These are phyloP conservation scores for Monosporozyma yasuniensis DNA, from an alignment of 805 yeast genomes.

Conservation along the genomic window DNA sequence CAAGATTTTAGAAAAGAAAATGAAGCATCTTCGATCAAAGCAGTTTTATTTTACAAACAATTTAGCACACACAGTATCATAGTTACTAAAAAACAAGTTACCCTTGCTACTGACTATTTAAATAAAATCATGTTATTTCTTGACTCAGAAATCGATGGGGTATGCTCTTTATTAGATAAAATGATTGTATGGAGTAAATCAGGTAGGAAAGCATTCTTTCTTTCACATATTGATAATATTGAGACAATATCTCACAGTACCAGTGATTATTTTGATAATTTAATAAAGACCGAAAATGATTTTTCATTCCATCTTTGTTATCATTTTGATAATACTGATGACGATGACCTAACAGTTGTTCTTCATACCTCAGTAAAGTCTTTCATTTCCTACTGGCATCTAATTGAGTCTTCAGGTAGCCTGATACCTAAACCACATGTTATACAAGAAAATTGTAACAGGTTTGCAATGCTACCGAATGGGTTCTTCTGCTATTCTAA, in stretches of 20 bases:
- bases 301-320: not conserved
- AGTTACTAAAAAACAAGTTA: not conserved
- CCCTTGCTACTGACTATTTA: not conserved
- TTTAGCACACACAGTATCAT: not conserved
- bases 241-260: not conserved
- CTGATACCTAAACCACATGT: not conserved
- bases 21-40: not conserved
- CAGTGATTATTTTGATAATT: not conserved
- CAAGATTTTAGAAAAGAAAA: not conserved
- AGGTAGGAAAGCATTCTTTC: not conserved
- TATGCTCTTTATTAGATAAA: not conserved
- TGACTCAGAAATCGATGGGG: not conserved
- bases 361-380: not conserved
- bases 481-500: not conserved
- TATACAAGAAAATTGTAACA: not conserved
- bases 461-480: not conserved
- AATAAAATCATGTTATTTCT: not conserved
- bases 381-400: not conserved
- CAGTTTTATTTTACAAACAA: not conserved
- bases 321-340: not conserved
- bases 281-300: not conserved
- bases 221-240: not conserved
- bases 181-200: conserved; percentile 3
- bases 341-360: not conserved
- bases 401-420: not conserved